Evolutionary conservation across 495 filamentous ascomycete species (phyloP), one percentile per base, ranked within the genome.

Genomic region (Tuber aestivum): DNA sequence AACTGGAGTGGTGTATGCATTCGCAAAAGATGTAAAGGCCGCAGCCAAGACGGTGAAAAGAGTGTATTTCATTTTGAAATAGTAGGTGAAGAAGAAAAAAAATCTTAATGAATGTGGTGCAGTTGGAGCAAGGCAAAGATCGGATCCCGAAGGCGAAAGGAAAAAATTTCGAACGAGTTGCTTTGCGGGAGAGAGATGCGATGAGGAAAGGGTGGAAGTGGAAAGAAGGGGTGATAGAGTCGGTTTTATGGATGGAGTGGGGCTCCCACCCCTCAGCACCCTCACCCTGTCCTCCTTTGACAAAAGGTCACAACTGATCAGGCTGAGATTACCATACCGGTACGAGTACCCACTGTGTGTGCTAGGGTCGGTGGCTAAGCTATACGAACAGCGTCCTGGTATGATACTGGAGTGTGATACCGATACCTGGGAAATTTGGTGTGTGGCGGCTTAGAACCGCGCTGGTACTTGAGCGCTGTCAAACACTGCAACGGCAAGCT

Each of bases 21-120:
- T 80, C 68, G 86, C 87, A 61, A 89, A 42, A 81, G 86, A 85
- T 71, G 85, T 85, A 71, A 91, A 82, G 81, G 85, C 84, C 41
- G 88, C 71, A 71, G 86, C 80, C 70, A 85, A 76, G 70, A 83
- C 77, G 76, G 87, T 75, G 72, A 83, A 84, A 84, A 88, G 86
- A 41, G 80, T 44, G 50, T 42, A 77, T 82, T 85, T 87, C 89
- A 90, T 90, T 80, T 81, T 89, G 72, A 48, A 65, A 38, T 38
- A 35, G 40, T 74, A 72, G 71, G 41, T 40, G 37, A 37, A 48
- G 41, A 74, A 44, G 38, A 40, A 70, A 40, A 35, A 72, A 72
- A 69, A 23, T 70, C 12, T 14, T 35, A 40, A 81, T 70, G 79
- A 81, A 72, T 81, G 79, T 81, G 78, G n/a, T 69, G 72, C 70